Percentiles rank a stretch among this genome's conserved stretches.
Evolutionary conservation across 495 filamentous ascomycete species (phyloP).

Genomic region (Penicillium cataractarum): DNA sequence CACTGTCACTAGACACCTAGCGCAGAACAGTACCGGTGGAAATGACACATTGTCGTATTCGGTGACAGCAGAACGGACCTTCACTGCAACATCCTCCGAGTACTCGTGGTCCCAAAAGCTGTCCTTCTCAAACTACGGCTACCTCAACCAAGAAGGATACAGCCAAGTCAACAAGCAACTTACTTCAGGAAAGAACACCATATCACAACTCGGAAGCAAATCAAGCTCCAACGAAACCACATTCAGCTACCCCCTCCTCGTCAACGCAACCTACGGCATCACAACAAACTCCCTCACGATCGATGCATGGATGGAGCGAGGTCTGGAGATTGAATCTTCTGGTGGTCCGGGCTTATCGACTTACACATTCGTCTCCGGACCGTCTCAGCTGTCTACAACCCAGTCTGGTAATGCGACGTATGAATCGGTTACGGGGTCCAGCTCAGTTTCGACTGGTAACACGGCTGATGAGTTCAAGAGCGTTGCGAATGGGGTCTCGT

Average conservation of each 20-base stretch:
- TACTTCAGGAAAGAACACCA: slow-evolving; percentile 62
- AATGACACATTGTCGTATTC: slow-evolving; percentile 66
- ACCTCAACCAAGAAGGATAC: slow-evolving; percentile 59
- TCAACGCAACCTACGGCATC: slow-evolving; percentile 56
- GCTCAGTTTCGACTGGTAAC: slow-evolving; percentile 35
- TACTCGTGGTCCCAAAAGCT: slow-evolving; percentile 68
- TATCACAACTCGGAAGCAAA: slow-evolving; percentile 34
- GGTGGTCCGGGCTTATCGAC: slow-evolving; percentile 57
- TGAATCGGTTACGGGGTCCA: slow-evolving; percentile 19
- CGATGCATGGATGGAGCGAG: slow-evolving; percentile 59
- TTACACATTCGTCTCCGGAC: slow-evolving; percentile 43
- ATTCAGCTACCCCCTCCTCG: slow-evolving; percentile 68
- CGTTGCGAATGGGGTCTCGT: slow-evolving; percentile 38
- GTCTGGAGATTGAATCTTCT: slow-evolving; percentile 51
- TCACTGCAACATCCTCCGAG: slow-evolving; percentile 54
- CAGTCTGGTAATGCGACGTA: slow-evolving; percentile 39
- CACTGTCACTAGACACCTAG: slow-evolving; percentile 41
- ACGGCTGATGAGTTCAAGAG: slow-evolving; percentile 33
- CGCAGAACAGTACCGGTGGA: slow-evolving; percentile 49
- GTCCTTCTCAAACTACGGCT: slow-evolving; percentile 59
- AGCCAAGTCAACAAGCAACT: slow-evolving; percentile 64
- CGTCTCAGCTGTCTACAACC: slow-evolving; percentile 28
- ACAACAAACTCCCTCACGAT: slow-evolving; percentile 60
- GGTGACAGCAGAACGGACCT: slow-evolving; percentile 57
- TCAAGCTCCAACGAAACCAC: slow-evolving; percentile 33